A percentile compares a stretch with the other conserved stretches of the same genome.
These are phyloP conservation scores for Myochromella boudieri DNA, from an alignment of 768 basidiomycete genomes.

Conservation along the genomic window DNA sequence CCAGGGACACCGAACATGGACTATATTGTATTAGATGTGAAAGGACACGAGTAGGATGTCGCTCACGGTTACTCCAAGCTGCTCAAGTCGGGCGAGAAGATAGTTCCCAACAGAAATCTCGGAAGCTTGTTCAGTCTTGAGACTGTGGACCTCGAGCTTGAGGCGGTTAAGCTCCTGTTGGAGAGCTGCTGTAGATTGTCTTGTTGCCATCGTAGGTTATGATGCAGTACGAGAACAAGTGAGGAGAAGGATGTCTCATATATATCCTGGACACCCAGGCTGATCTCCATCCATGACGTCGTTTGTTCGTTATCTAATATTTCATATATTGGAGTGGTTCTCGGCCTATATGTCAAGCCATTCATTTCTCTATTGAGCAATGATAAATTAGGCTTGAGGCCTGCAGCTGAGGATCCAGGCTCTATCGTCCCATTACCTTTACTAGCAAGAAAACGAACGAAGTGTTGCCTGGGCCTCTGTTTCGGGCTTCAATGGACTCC, in stretches of 20 bases:
- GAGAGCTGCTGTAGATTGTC: conserved; percentile 25
- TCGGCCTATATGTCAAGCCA: no score
- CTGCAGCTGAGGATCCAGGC: no score
- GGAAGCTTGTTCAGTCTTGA: conserved; percentile 33
- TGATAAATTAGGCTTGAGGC: no score
- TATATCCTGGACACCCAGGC: no score
- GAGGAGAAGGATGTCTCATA: neutral
- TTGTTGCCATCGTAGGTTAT: conserved; percentile 9
- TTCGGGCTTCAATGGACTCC: no score
- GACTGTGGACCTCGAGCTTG: conserved; percentile 40
- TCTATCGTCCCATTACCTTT: no score
- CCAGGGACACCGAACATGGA: conserved; percentile 84
- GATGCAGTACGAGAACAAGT: neutral
- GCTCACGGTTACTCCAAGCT: conserved; percentile 58
- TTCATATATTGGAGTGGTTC: no score
- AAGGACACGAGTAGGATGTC: neutral
- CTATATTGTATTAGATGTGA: conserved; percentile 32
- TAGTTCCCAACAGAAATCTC: conserved; percentile 53
- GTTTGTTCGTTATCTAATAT: no score
- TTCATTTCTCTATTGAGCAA: no score
- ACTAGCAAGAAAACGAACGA: no score
- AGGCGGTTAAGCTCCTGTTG: conserved; percentile 49
- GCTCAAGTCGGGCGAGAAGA: conserved; percentile 53
- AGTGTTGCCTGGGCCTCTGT: no score
- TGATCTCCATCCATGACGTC: no score